Conservation (phyloP, 139 green algal genomes). For the Haematococcus sp. region DNA sequence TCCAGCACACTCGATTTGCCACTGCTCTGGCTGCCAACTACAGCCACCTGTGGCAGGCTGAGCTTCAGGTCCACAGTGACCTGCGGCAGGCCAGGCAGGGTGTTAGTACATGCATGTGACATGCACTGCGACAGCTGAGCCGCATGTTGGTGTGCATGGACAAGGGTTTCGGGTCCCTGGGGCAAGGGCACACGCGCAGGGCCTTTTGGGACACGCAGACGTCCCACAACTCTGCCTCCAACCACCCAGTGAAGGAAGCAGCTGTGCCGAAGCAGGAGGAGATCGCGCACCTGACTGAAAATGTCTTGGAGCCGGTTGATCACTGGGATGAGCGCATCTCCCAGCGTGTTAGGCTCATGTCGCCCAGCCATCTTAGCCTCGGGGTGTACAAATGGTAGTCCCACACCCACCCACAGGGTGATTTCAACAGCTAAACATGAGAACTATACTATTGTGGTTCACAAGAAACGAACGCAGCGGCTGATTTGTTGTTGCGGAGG, state of each 20-base stretch:
- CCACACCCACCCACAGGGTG: too few species aligned
- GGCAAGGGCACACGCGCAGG: neutral
- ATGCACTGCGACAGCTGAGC: neutral
- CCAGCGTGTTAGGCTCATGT: conserved; percentile 45
- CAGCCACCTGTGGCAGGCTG: conserved; percentile 88
- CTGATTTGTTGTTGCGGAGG: too few species aligned
- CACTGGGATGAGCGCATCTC: conserved; percentile 79
- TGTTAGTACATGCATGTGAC: neutral
- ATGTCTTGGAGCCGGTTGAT: conserved; percentile 93
- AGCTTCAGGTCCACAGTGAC: conserved; percentile 79
- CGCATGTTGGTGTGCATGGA: neutral
- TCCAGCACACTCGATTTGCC: conserved; percentile 96
- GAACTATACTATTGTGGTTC: too few species aligned
- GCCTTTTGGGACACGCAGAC: too few species aligned
- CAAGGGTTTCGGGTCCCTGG: neutral
- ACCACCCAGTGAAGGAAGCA: too few species aligned
- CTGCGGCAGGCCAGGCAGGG: conserved; percentile 35
- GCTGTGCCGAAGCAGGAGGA: neutral
- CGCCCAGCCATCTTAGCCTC: neutral
- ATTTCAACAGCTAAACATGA: too few species aligned
- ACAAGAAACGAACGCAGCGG: too few species aligned
- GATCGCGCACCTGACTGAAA: conserved; percentile 74
- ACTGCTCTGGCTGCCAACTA: conserved; percentile 92
- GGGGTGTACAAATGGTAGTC: too few species aligned
- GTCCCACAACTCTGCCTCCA: too few species aligned